Conservation (phyloP, 345 rosid genomes). For the Brassica nigra region DNA sequence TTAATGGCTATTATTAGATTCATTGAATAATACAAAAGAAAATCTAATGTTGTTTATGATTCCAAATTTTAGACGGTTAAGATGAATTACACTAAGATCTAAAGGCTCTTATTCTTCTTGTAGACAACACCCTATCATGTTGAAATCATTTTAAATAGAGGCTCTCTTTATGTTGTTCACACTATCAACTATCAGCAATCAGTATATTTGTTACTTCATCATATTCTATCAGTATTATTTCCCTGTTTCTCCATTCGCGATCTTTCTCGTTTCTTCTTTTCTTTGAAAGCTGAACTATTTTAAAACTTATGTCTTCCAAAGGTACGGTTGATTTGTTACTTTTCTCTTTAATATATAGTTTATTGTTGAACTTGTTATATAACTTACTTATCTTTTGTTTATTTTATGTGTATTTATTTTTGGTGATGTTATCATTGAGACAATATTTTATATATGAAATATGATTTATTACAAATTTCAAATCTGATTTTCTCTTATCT, state of each 20-base stretch:
- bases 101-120: not conserved
- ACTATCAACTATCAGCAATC: not conserved
- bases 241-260: not conserved
- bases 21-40: not conserved
- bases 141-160: not conserved
- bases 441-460: not conserved
- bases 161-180: not conserved
- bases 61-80: not conserved
- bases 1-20: not conserved
- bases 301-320: not conserved
- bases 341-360: not conserved
- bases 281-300: not conserved
- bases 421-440: not conserved
- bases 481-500: not conserved
- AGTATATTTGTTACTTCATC: not conserved
- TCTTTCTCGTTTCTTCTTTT: not conserved
- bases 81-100: not conserved
- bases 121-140: not conserved
- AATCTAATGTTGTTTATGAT: not conserved
- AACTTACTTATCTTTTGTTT: not conserved
- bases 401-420: not conserved
- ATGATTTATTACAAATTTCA: not conserved
- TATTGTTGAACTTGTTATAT: not conserved
- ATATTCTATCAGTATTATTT: not conserved
- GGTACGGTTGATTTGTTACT: not conserved